phyloP scores from a whole-genome alignment of 2,329 filamentous ascomycete genomes.

The Metarhizium humberi region DNA sequence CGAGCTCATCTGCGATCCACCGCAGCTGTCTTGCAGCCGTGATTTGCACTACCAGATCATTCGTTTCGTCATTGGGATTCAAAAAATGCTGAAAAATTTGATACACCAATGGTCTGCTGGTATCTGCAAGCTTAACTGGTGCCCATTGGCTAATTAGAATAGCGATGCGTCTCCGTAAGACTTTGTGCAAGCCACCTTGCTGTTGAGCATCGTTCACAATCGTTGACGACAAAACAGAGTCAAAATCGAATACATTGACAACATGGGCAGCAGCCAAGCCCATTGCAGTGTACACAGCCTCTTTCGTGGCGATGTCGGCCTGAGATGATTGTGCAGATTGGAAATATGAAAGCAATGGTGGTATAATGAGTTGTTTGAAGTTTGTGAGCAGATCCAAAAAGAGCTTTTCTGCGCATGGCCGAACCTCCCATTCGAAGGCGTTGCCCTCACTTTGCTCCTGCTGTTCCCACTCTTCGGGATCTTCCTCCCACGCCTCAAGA shows the following conservation, averaged over 20 bases:
- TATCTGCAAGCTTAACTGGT: constrained; percentile 60
- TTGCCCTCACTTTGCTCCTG: constrained; percentile 77
- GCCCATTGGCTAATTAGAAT: constrained; percentile 90
- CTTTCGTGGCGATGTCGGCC: constrained; percentile 70
- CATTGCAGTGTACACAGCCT: constrained; percentile 90
- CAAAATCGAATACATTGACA: constrained; percentile 69
- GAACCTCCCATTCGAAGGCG: constrained; percentile 85
- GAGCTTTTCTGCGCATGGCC: constrained; percentile 86
- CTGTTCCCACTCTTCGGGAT: constrained; percentile 92
- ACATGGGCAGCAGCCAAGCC: constrained; percentile 75
- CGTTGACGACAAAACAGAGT: constrained; percentile 64
- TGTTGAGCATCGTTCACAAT: constrained; percentile 70
- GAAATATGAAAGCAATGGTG: constrained; percentile 77
- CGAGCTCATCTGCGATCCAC: constrained; percentile 73
- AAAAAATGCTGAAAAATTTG: constrained; percentile 84
- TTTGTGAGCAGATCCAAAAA: constrained; percentile 87
- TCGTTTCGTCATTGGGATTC: constrained; percentile 64
- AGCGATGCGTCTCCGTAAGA: constrained; percentile 77
- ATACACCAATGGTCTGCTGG: constrained; percentile 67
- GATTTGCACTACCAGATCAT: constrained; percentile 86
- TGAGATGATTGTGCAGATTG: constrained; percentile 59
- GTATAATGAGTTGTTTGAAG: constrained; percentile 73
- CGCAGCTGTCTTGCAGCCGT: constrained; percentile 82
- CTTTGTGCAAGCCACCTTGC: constrained; percentile 54
- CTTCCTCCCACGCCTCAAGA: constrained; percentile 85